Evolutionary conservation across 1,139 yeast genomes (phyloP).

Genomic region (Arxiozyma bovina): DNA sequence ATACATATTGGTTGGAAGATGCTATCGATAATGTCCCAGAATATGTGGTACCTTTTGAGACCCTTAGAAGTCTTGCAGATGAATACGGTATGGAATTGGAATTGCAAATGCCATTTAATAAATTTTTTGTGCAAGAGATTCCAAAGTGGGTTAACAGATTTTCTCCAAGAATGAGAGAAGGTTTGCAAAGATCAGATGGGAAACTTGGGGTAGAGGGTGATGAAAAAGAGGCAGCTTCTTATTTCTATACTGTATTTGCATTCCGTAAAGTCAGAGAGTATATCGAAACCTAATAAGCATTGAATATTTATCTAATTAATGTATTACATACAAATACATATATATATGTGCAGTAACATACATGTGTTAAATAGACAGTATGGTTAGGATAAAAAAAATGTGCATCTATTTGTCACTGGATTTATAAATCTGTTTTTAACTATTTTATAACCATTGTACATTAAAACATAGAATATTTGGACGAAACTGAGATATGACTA

Average conservation of each 20-base stretch:
- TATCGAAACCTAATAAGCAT: constrained; percentile 7
- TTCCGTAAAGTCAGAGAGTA: constrained; percentile 29
- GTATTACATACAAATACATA: neutral
- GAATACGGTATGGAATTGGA: constrained; percentile 71
- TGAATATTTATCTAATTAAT: neutral
- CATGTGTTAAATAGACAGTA: neutral
- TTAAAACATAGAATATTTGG: neutral
- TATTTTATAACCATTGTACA: neutral
- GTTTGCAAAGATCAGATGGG: constrained; percentile 68
- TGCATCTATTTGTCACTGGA: too few species aligned
- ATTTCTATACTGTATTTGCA: constrained; percentile 31
- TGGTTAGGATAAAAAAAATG: neutral
- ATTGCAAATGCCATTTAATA: constrained; percentile 69
- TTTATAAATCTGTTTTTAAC: too few species aligned
- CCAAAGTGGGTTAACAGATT: constrained; percentile 53
- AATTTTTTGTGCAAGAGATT: constrained; percentile 72
- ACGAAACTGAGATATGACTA: neutral
- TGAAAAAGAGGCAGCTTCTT: constrained; percentile 81
- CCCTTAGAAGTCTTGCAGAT: constrained; percentile 70
- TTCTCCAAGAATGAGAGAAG: constrained; percentile 59
- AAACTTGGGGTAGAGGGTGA: constrained; percentile 80
- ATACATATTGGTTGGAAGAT: constrained; percentile 74
- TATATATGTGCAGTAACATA: neutral
- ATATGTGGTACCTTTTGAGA: constrained; percentile 93
- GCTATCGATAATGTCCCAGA: constrained; percentile 97